Base-by-base conservation (phyloP, 2,329 filamentous ascomycete genomes). In the Pseudogymnoascus sp. region DNA sequence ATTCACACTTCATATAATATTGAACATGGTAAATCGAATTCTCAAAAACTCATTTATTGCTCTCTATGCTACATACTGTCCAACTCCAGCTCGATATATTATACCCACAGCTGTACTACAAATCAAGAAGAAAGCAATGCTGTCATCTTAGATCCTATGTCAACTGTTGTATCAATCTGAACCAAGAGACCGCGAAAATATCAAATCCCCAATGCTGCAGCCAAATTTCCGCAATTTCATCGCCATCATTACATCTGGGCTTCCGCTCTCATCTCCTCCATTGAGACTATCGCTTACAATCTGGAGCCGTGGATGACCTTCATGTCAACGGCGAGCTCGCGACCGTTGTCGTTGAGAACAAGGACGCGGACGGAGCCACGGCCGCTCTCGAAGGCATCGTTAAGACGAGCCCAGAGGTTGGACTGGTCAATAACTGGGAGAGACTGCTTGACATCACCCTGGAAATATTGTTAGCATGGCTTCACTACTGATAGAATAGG, bases 301-400 rank as follows among this genome's bases (percentile, higher is more conserved):
- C 82, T 83, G 69, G 84, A 86, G 74, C 84, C 85, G 81, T 99
- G 94, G 75, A 97, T 90, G 75, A 96, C 90, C 90, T 97, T 97
- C 87, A 95, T 94, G 85, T 99, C 94, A 71, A 99, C 94, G 71
- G 90, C 92, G 74, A 99, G 87, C 86, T 99, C 94, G 73, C 89
- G 87, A 72, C 92, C 92, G 72, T 88, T 83, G 78, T 99, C 94
- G 78, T 87, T 91, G 80, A 99, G 92, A 78, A 99, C 94, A 66
- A 97, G 87, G 73, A 96, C 92, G 71, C 94, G 91, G 74, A 99
- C 90, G 75, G 87, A 92, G 77, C 94, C 94, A 76, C 92, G 90
- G 76, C 94, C 94, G 70, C 91, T 88, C 79, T 91, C 87, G 78
- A 97, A 99, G 69, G 92, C 85, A 69, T 89, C 85, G 72, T 84